Evolutionary conservation across 2,329 filamentous ascomycete genomes (phyloP), one percentile per base, ranked within the genome.

Genomic region (Fusarium pininemorale): DNA sequence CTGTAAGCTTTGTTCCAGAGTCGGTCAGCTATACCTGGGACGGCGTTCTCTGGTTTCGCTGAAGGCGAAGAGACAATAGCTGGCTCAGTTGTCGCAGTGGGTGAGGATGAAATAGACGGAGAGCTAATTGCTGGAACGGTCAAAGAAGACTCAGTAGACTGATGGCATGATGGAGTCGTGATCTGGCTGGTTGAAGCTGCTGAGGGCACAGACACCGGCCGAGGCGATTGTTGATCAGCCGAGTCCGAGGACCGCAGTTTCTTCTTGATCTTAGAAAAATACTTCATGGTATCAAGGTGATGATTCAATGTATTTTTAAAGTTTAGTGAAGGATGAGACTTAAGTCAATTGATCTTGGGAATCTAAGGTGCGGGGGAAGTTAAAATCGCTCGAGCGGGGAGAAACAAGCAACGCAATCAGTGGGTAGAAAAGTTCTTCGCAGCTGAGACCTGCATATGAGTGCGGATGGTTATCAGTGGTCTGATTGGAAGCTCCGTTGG

Each of bases 401-500:
- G 20, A 16, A 1, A 5, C 16, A 16, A 48, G 20, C 20, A 2
- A 15, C 2, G 26, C 4, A 12, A n/a, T 48, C 5, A n/a, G 22
- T 32, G 7, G 22, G 30, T 22, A 35, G 30, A 24, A 24, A 24
- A 2, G 3, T 24, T 0, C 1, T 35, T 6, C 12, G 16, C 28
- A 51, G 48, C 22, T 51, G 12, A 24, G 14, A 51, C 30, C 8
- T 35, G 22, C 30, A 24, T 51, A 10, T 5, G 28, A 32, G 0
- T 3, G 16, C 1, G 1, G 1, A 8, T 1, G 1, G 14, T 1
- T 4, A 37, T 12, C 7, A 8, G 5, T n/a, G 7, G n/a, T n/a
- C 7, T 15, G 20, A 50, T 50, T 50, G 47, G 45, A 3, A 15
- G 26, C 3, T 0, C 1, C 14, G 20, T 16, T n/a, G 1, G 8